Conservation (phyloP, 2,329 filamentous ascomycete genomes). For the Epichloe scottii region DNA sequence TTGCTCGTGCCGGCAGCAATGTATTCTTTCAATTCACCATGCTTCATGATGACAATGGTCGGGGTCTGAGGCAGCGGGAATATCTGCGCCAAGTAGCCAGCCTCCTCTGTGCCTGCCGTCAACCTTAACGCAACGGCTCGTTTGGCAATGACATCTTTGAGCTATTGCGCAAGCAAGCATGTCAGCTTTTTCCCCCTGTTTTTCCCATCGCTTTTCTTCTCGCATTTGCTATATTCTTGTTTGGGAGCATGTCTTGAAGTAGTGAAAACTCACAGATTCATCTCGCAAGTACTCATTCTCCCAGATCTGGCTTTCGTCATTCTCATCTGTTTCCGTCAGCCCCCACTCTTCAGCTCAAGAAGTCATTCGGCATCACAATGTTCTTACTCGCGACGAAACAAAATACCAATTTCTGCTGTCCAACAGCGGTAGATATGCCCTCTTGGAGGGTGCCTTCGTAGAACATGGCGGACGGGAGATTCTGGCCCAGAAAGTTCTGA, state of each 20-base stretch:
- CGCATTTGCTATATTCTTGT: background rate
- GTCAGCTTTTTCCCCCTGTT: constrained; percentile 3
- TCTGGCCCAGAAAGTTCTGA: too few species aligned
- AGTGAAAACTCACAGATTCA: constrained; percentile 32
- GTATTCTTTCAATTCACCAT: constrained; percentile 68
- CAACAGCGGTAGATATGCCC: constrained; percentile 65
- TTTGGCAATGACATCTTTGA: constrained; percentile 42
- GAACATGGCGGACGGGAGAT: constrained; percentile 47
- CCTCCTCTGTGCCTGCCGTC: constrained; percentile 62
- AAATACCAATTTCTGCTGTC: constrained; percentile 63
- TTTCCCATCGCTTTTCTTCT: background rate
- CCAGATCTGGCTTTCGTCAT: constrained; percentile 58
- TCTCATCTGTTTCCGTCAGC: constrained; percentile 42
- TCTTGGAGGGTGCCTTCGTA: constrained; percentile 68
- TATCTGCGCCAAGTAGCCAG: constrained; percentile 68
- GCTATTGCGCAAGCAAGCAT: constrained; percentile 22
- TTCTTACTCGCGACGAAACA: constrained; percentile 69
- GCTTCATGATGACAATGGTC: constrained; percentile 66
- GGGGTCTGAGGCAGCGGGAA: constrained; percentile 72
- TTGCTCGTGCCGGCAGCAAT: constrained; percentile 51
- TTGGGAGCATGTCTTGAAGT: background rate
- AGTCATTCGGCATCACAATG: too few species aligned
- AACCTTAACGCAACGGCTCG: constrained; percentile 61
- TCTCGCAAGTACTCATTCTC: constrained; percentile 55
- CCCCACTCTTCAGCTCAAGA: background rate